A percentile compares a stretch with the other conserved stretches of the same genome.
phyloP scores from a whole-genome alignment of 2,329 filamentous ascomycete species.

The Rutstroemia sp. region DNA sequence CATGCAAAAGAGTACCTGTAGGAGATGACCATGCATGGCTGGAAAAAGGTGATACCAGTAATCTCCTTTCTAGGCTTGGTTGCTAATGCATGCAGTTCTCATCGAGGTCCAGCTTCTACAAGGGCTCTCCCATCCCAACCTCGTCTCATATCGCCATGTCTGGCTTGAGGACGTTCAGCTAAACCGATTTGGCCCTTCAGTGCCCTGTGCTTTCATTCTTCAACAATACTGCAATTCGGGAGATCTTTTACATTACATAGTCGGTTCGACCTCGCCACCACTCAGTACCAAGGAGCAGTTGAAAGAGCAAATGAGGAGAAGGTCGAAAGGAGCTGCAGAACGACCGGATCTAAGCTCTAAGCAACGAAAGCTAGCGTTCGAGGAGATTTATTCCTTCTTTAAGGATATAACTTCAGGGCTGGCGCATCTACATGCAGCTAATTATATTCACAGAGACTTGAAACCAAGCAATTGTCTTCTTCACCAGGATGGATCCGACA shows the following conservation, averaged over 20 bases:
- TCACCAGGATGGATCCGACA: slow-evolving; percentile 62
- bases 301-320: slow-evolving; percentile 78
- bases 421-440: slow-evolving; percentile 80
- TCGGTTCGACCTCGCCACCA: slow-evolving; percentile 57
- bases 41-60: slow-evolving; percentile 51
- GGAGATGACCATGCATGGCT: slow-evolving; percentile 93
- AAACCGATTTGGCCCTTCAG: slow-evolving; percentile 79
- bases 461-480: slow-evolving; percentile 95
- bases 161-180: slow-evolving; percentile 89
- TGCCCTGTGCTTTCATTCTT: slow-evolving; percentile 92
- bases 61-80: neutral
- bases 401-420: slow-evolving; percentile 89
- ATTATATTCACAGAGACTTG: slow-evolving; percentile 92
- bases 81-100: slow-evolving; percentile 45
- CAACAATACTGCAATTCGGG: slow-evolving; percentile 97
- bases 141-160: slow-evolving; percentile 94
- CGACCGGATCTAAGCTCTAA: slow-evolving; percentile 31
- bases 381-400: slow-evolving; percentile 96
- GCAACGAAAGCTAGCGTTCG: slow-evolving; percentile 51
- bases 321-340: slow-evolving; percentile 64
- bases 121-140: slow-evolving; percentile 84
- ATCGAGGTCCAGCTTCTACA: slow-evolving; percentile 90
- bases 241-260: slow-evolving; percentile 80
- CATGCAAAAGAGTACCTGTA: slow-evolving; percentile 94
- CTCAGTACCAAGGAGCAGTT: slow-evolving; percentile 70